Conservation (phyloP, 352 stramenopile species). For the Phytophthora litchii region DNA sequence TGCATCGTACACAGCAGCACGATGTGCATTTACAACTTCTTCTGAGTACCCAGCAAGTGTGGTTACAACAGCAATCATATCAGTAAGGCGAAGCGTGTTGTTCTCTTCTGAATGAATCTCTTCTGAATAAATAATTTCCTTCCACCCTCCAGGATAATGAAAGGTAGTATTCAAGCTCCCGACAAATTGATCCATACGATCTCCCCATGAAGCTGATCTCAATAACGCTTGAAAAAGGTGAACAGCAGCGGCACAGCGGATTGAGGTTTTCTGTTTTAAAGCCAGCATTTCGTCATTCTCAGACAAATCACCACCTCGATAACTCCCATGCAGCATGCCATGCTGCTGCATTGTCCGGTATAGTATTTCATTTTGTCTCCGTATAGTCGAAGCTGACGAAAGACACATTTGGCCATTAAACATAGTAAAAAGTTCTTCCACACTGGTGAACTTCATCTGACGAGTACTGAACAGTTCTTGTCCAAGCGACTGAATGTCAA, state of each 20-base stretch:
- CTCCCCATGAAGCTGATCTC: conserved; percentile 20
- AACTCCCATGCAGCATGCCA: conserved; percentile 13
- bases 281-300: background rate
- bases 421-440: conserved; percentile 20
- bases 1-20: conserved; percentile 7
- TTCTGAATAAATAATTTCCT: conserved; percentile 7
- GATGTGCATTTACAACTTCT: conserved; percentile 26
- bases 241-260: conserved; percentile 32
- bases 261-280: conserved; percentile 10
- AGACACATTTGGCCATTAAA: conserved; percentile 10
- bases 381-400: conserved; percentile 1
- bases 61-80: conserved; percentile 12
- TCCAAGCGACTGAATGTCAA: conserved; percentile 15
- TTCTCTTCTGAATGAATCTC: conserved; percentile 7
- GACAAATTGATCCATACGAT: conserved; percentile 19
- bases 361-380: conserved; percentile 37
- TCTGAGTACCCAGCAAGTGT: conserved; percentile 32
- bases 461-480: conserved; percentile 14
- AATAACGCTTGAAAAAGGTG: conserved; percentile 41
- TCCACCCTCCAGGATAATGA: background rate
- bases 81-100: background rate
- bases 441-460: background rate
- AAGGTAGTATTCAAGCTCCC: conserved; percentile 3
- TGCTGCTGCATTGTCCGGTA: conserved; percentile 21
- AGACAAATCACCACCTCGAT: background rate